Percentiles rank a stretch among this genome's conserved stretches.
Evolutionary conservation across 2,329 filamentous ascomycete species (phyloP).

Genomic region (Diaporthe caulivora): DNA sequence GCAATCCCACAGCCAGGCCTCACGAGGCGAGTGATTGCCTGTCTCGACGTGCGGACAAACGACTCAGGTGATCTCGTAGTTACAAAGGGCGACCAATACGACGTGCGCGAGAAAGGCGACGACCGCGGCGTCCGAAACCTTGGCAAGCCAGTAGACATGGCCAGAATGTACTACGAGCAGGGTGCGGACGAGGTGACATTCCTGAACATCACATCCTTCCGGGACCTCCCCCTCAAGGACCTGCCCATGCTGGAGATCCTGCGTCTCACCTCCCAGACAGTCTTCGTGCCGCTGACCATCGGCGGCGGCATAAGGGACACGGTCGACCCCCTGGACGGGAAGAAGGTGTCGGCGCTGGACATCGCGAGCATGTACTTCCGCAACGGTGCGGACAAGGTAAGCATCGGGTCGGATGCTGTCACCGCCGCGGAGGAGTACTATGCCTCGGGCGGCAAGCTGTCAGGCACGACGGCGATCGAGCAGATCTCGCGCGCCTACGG

Average conservation of each 20-base stretch:
- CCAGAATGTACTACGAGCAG: conserved; percentile 92
- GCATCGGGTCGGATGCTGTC: conserved; percentile 95
- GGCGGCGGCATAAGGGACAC: conserved; percentile 96
- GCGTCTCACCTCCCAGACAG: conserved; percentile 85
- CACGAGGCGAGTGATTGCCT: conserved; percentile 94
- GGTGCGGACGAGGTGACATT: conserved; percentile 98
- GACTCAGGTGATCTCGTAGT: conserved; percentile 96
- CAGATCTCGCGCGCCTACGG: conserved; percentile 94
- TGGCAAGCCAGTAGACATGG: conserved; percentile 96
- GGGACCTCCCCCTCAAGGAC: conserved; percentile 92
- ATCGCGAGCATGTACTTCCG: conserved; percentile 98
- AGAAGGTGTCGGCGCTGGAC: conserved; percentile 87
- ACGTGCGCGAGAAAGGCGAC: conserved; percentile 88
- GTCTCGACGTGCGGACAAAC: conserved; percentile 94
- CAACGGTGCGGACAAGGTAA: conserved; percentile 96
- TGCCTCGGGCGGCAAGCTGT: conserved; percentile 74
- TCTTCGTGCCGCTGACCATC: conserved; percentile 96
- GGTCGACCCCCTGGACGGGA: conserved; percentile 83
- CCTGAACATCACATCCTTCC: conserved; percentile 97
- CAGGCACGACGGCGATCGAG: conserved; percentile 91
- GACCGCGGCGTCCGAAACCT: conserved; percentile 83
- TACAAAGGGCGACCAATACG: conserved; percentile 98
- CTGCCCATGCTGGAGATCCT: conserved; percentile 96
- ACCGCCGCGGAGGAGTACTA: conserved; percentile 93
- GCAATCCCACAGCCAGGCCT: conserved; percentile 65